These are phyloP conservation scores for Ramaria rubella DNA, from an alignment of 768 basidiomycete genomes.

Conservation along the genomic window DNA sequence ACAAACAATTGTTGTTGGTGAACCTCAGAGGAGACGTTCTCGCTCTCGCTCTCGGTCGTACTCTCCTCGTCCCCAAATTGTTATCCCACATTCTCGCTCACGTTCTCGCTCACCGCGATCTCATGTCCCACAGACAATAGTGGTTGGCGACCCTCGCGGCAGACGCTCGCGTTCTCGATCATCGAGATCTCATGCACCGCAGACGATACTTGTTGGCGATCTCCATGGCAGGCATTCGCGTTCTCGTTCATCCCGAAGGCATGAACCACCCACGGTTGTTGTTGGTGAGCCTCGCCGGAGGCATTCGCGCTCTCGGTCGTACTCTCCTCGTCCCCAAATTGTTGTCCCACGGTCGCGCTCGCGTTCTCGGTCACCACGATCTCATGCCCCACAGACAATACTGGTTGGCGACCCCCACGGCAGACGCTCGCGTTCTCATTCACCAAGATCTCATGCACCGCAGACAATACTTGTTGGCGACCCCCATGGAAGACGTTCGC, in stretches of 20 bases:
- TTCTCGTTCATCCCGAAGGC: neutral
- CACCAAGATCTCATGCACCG: neutral
- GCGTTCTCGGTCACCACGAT: neutral
- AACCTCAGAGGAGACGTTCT: neutral
- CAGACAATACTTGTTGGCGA: neutral
- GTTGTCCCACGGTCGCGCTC: neutral
- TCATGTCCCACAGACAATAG: neutral
- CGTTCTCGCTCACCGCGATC: neutral
- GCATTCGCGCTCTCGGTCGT: constrained; percentile 22
- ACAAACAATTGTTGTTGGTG: neutral
- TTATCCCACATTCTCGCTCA: neutral
- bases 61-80: neutral
- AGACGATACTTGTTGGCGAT: neutral
- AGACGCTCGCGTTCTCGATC: neutral
- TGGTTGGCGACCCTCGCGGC: constrained; percentile 4
- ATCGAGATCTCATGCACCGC: neutral
- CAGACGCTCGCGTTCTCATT: neutral
- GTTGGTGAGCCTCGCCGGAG: constrained; percentile 1
- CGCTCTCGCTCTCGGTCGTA: constrained; percentile 16
- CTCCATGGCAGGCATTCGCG: neutral
- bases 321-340: constrained; percentile 12
- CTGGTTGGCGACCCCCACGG: constrained; percentile 1
- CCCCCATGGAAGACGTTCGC: neutral
- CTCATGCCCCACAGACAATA: neutral
- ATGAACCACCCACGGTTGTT: neutral